Conservation (phyloP, 2,329 filamentous ascomycete genomes). For the Exophiala sp. region DNA sequence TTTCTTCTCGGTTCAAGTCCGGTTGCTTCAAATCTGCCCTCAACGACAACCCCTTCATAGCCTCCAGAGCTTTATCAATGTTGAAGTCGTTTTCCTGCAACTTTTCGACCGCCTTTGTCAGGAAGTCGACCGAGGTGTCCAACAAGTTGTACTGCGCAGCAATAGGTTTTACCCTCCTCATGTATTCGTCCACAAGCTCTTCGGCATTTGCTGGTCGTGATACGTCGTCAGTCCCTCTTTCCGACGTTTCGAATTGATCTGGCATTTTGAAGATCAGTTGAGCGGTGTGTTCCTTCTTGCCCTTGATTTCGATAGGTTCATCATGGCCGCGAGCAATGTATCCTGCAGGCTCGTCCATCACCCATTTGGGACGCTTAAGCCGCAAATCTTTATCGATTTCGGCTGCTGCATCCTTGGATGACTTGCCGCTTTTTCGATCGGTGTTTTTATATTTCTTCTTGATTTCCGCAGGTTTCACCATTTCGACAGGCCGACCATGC, state of each 20-base stretch:
- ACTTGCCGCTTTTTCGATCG: conserved; percentile 68
- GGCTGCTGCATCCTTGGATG: conserved; percentile 74
- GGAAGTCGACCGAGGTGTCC: conserved; percentile 75
- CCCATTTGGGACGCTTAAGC: conserved; percentile 84
- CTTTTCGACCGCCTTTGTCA: conserved; percentile 75
- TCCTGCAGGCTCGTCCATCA: conserved; percentile 84
- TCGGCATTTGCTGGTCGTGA: conserved; percentile 41
- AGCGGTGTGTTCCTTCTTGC: conserved; percentile 72
- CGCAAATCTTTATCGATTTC: conserved; percentile 78
- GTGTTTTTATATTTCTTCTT: conserved; percentile 70
- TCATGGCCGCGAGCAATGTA: conserved; percentile 85
- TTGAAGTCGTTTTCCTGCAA: conserved; percentile 72
- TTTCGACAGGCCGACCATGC: conserved; percentile 82
- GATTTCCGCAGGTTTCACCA: conserved; percentile 81
- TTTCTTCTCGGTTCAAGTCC: conserved; percentile 69
- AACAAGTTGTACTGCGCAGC: conserved; percentile 67
- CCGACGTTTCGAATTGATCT: conserved; percentile 46
- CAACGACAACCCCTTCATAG: conserved; percentile 65
- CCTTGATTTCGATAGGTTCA: conserved; percentile 54
- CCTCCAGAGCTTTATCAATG: conserved; percentile 64
- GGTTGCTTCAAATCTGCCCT: conserved; percentile 78
- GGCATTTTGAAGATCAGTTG: conserved; percentile 77
- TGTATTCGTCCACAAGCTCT: conserved; percentile 69
- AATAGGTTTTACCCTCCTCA: conserved; percentile 64
- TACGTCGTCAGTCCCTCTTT: conserved; percentile 42